Evolutionary conservation across 2,329 filamentous ascomycete species (phyloP).

Genomic region (Colletotrichum noveboracense): DNA sequence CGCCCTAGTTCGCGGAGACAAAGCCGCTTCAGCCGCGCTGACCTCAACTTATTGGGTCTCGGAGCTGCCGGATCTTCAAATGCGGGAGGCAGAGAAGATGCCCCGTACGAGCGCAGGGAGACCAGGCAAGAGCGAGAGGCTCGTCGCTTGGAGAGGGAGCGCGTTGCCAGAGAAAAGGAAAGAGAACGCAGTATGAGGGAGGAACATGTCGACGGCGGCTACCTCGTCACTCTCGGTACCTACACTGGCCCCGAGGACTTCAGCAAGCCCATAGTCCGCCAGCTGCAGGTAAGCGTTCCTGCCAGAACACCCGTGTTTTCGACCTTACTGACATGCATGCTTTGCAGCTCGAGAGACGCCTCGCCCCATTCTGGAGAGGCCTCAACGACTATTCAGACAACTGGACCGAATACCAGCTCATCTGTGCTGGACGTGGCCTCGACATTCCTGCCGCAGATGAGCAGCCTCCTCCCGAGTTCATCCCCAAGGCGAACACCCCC

Average conservation of each 20-base stretch:
- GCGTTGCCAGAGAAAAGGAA: slow-evolving; percentile 77
- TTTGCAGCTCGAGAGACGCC: slow-evolving; percentile 81
- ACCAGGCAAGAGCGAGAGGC: slow-evolving; percentile 92
- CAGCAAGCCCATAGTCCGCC: slow-evolving; percentile 84
- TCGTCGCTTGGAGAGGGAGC: slow-evolving; percentile 82
- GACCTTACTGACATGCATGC: not conserved
- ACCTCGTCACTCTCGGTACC: slow-evolving; percentile 89
- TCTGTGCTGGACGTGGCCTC: slow-evolving; percentile 85
- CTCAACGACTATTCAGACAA: slow-evolving; percentile 85
- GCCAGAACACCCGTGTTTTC: slow-evolving; percentile 30
- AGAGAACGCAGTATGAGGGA: slow-evolving; percentile 89
- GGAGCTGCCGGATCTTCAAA: slow-evolving; percentile 39
- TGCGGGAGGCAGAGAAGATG: slow-evolving; percentile 43
- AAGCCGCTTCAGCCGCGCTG: slow-evolving; percentile 41
- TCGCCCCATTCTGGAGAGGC: slow-evolving; percentile 96
- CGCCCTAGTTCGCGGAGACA: slow-evolving; percentile 17
- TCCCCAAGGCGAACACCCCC: slow-evolving; percentile 48
- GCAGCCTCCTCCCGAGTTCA: slow-evolving; percentile 73
- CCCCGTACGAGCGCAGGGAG: slow-evolving; percentile 72
- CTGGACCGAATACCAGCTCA: slow-evolving; percentile 95
- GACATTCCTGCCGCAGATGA: slow-evolving; percentile 85
- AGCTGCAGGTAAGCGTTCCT: slow-evolving; percentile 74
- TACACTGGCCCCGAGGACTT: slow-evolving; percentile 95
- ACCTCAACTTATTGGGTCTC: slow-evolving; percentile 53
- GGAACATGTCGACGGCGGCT: slow-evolving; percentile 94